These are phyloP conservation scores for Colletotrichum horii DNA, from an alignment of 2,329 filamentous ascomycete species.

Conservation along the genomic window DNA sequence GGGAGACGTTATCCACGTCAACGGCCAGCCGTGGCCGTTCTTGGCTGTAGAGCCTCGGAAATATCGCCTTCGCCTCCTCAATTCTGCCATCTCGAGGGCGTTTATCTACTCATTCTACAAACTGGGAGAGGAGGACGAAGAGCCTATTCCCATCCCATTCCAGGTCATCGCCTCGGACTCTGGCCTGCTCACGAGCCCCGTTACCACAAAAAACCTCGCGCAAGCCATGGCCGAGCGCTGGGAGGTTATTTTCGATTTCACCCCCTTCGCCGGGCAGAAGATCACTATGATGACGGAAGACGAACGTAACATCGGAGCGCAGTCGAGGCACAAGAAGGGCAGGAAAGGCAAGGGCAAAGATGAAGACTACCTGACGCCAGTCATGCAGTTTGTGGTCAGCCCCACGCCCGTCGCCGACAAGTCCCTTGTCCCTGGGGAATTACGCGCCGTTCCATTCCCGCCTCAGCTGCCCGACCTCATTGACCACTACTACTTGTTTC, in stretches of 20 bases:
- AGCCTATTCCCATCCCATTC: constrained; percentile 44
- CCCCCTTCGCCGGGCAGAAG: constrained; percentile 50
- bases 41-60: constrained; percentile 63
- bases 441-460: constrained; percentile 44
- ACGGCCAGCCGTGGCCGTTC: constrained; percentile 64
- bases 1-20: constrained; percentile 64
- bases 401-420: constrained; percentile 36
- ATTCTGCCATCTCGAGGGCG: constrained; percentile 51
- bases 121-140: constrained; percentile 28
- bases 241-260: constrained; percentile 63
- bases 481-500: constrained; percentile 51
- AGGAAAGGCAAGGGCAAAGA: constrained; percentile 42
- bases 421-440: constrained; percentile 34
- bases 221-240: constrained; percentile 63
- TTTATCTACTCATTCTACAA: constrained; percentile 53
- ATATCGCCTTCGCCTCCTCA: constrained; percentile 61
- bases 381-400: constrained; percentile 59
- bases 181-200: constrained; percentile 53
- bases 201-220: constrained; percentile 42
- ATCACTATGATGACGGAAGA: constrained; percentile 39
- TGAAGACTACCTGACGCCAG: constrained; percentile 53
- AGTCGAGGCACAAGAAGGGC: constrained; percentile 11
- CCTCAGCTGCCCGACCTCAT: constrained; percentile 31
- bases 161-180: constrained; percentile 59
- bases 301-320: not conserved